Conservation (phyloP, 2,329 filamentous ascomycete genomes). For the Chaetomiaceae sp. region DNA sequence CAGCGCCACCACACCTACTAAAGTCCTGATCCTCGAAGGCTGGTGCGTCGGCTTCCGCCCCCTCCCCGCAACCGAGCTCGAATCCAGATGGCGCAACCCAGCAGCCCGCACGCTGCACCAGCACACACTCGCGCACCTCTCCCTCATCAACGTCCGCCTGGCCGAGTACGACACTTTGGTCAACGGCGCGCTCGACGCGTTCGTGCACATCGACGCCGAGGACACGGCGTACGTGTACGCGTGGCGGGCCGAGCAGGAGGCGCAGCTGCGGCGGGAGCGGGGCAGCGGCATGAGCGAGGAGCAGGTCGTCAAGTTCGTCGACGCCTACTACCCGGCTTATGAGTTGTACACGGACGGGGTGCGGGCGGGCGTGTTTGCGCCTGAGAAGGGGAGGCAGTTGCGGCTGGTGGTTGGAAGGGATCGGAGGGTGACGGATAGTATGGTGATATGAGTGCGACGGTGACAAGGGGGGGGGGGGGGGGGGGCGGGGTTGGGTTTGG, state of each 20-base stretch:
- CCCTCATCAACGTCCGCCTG: conserved; percentile 45
- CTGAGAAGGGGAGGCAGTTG: conserved; percentile 47
- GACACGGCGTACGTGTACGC: conserved; percentile 70
- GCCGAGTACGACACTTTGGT: conserved; percentile 42
- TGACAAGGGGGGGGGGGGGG: no score
- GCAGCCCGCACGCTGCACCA: conserved; percentile 39
- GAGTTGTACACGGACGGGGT: conserved; percentile 60
- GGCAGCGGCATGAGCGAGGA: conserved; percentile 78
- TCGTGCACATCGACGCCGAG: conserved; percentile 61
- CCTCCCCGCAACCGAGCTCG: conserved; percentile 46
- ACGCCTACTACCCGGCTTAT: conserved; percentile 64
- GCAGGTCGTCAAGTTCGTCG: conserved; percentile 68
- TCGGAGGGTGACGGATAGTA: conserved; percentile 51
- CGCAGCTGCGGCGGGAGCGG: conserved; percentile 56
- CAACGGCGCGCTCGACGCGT: conserved; percentile 46
- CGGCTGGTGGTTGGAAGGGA: conserved; percentile 56
- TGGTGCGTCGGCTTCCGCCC: conserved; percentile 85
- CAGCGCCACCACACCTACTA: conserved; percentile 36
- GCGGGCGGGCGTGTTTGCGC: conserved; percentile 49
- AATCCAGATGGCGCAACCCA: conserved; percentile 43
- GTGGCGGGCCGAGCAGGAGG: conserved; percentile 80
- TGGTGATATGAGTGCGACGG: conserved; percentile 39
- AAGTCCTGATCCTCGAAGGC: conserved; percentile 74
- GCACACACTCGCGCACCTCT: conserved; percentile 45
- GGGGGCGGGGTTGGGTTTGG: no score